A percentile compares a stretch with the other conserved stretches of the same genome.
phyloP scores from a whole-genome alignment of 2,329 filamentous ascomycete species.

The Claviceps africana region DNA sequence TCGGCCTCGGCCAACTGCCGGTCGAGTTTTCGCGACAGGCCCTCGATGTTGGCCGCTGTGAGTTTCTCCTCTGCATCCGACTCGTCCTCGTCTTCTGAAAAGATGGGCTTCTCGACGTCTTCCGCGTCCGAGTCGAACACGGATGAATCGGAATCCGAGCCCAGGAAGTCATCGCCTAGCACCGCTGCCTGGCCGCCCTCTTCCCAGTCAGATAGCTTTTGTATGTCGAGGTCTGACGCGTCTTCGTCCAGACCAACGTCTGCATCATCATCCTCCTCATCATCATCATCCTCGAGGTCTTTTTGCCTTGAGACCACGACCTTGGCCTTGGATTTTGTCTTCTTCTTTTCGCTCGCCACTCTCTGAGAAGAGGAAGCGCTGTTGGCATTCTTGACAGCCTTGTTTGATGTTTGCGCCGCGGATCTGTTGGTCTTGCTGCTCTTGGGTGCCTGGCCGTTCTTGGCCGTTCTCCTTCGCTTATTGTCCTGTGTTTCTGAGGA shows the following conservation, averaged over 20 bases:
- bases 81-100: slow-evolving; percentile 88
- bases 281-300: slow-evolving; percentile 11
- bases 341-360: slow-evolving; percentile 3
- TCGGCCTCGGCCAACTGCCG: slow-evolving; percentile 62
- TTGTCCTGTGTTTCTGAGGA: slow-evolving; percentile 31
- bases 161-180: slow-evolving; percentile 46
- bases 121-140: slow-evolving; percentile 60
- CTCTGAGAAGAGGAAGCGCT: slow-evolving; percentile 5
- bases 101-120: slow-evolving; percentile 48
- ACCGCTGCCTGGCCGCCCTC: slow-evolving; percentile 19
- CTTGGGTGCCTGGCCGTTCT: slow-evolving; percentile 13
- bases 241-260: slow-evolving; percentile 30
- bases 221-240: slow-evolving; percentile 33
- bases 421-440: slow-evolving; percentile 6
- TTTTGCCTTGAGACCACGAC: neutral
- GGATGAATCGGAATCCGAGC: slow-evolving; percentile 40
- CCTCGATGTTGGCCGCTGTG: slow-evolving; percentile 91
- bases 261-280: slow-evolving; percentile 8
- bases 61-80: slow-evolving; percentile 80
- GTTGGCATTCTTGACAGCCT: slow-evolving; percentile 14
- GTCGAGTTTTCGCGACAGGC: slow-evolving; percentile 75
- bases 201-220: slow-evolving; percentile 25
- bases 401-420: slow-evolving; percentile 9
- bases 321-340: slow-evolving; percentile 19
- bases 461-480: slow-evolving; percentile 10